These are phyloP conservation scores for Thermomucor indicae-seudaticae DNA, from an alignment of 371 early-diverging fungal species.

Conservation along the genomic window DNA sequence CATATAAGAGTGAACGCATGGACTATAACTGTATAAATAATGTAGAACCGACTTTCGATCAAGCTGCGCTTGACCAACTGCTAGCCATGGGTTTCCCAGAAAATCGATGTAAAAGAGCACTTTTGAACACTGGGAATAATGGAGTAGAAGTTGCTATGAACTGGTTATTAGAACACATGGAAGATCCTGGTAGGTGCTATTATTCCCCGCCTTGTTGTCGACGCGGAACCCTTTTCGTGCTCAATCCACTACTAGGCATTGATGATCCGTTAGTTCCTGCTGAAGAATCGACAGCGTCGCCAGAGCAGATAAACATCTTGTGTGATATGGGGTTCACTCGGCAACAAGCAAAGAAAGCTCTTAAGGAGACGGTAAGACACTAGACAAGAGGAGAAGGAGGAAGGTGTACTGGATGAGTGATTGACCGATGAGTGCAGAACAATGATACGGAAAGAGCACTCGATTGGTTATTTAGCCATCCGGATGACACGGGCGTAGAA, in stretches of 20 bases:
- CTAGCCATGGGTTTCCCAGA: slow-evolving; percentile 91
- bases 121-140: slow-evolving; percentile 74
- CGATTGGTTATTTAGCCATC: slow-evolving; percentile 92
- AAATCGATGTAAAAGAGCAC: slow-evolving; percentile 75
- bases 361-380: slow-evolving; percentile 79
- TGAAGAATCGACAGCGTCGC: slow-evolving; percentile 13
- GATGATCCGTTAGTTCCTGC: slow-evolving; percentile 38
- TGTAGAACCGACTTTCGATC: slow-evolving; percentile 56
- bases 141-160: slow-evolving; percentile 88
- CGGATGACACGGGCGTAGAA: slow-evolving; percentile 61
- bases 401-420: slow-evolving; percentile 1
- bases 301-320: slow-evolving; percentile 55
- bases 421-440: slow-evolving; percentile 36
- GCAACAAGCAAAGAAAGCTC: slow-evolving; percentile 77
- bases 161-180: slow-evolving; percentile 96
- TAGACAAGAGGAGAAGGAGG: neutral
- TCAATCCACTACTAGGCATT: slow-evolving; percentile 17
- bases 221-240: neutral
- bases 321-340: slow-evolving; percentile 90
- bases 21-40: too few relatives aligned
- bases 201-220: too few relatives aligned
- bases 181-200: slow-evolving; percentile 67
- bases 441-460: slow-evolving; percentile 88
- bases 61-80: slow-evolving; percentile 66
- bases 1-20: neutral